Evolutionary conservation across 2,329 filamentous ascomycete species (phyloP).

Genomic region (Plectosphaerella sp.): DNA sequence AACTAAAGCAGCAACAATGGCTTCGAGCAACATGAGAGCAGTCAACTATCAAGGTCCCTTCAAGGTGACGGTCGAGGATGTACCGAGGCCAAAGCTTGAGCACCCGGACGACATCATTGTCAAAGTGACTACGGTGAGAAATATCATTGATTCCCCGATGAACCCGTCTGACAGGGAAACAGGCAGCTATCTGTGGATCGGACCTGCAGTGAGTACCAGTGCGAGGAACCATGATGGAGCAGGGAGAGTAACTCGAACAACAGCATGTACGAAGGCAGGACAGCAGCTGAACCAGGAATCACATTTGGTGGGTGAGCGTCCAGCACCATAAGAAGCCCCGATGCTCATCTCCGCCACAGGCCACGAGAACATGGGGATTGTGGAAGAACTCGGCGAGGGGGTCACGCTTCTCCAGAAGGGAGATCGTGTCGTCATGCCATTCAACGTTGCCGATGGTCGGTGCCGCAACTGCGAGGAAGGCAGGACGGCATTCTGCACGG

Average conservation of each 20-base stretch:
- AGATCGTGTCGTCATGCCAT: conserved; percentile 60
- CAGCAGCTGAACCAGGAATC: conserved; percentile 56
- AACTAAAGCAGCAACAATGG: background rate
- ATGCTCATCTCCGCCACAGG: conserved; percentile 11
- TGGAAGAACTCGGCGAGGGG: conserved; percentile 50
- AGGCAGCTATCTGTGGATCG: conserved; percentile 49
- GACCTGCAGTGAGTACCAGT: conserved; percentile 34
- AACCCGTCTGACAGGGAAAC: too few relatives aligned
- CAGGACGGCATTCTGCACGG: conserved; percentile 61
- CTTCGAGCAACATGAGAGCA: conserved; percentile 48
- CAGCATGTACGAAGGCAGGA: conserved; percentile 63
- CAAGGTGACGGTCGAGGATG: conserved; percentile 58
- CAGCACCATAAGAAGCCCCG: background rate
- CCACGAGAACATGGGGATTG: conserved; percentile 59
- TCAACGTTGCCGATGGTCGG: conserved; percentile 60
- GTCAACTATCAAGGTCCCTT: conserved; percentile 59
- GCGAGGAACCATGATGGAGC: background rate
- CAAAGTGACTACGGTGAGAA: conserved; percentile 57
- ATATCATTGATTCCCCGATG: background rate
- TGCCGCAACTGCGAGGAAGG: conserved; percentile 63
- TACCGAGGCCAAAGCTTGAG: conserved; percentile 52
- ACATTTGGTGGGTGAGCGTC: conserved; percentile 44
- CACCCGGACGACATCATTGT: conserved; percentile 63
- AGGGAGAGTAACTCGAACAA: conserved; percentile 17
- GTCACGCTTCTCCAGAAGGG: conserved; percentile 59